Evolutionary conservation across 768 basidiomycete species (phyloP).

Genomic region (Tricholoma sp.): DNA sequence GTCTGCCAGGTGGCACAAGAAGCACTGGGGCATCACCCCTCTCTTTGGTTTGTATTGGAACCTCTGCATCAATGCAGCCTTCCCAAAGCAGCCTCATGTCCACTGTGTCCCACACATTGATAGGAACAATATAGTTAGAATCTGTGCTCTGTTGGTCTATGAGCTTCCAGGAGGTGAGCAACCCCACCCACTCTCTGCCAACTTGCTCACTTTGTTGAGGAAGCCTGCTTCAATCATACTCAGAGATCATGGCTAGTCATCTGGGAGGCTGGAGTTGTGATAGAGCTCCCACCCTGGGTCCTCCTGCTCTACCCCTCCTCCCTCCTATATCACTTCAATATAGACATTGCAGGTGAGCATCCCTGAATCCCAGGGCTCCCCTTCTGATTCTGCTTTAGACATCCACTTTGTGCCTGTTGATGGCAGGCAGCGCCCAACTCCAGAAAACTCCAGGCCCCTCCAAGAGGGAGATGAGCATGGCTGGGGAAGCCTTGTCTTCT

Average conservation of each 20-base stretch:
- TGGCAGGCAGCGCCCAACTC: not conserved
- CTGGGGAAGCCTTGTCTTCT: not conserved
- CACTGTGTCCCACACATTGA: conserved; percentile 23
- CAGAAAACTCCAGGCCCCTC: not conserved
- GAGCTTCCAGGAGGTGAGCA: conserved; percentile 7
- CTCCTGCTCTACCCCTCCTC: conserved; percentile 26
- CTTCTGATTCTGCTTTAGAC: not conserved
- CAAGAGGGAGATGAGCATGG: not conserved
- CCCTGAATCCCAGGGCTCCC: not conserved
- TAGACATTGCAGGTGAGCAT: conserved; percentile 22
- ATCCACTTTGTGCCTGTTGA: not conserved
- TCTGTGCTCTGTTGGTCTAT: conserved; percentile 24
- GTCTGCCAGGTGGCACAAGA: not conserved
- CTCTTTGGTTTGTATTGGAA: conserved; percentile 24
- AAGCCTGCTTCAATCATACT: conserved; percentile 16
- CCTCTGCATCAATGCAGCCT: conserved; percentile 21
- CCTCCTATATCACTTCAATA: conserved; percentile 28
- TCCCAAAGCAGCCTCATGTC: conserved; percentile 8
- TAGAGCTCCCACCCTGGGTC: conserved; percentile 29
- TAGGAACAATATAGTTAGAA: conserved; percentile 24
- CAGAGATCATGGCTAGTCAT: conserved; percentile 25
- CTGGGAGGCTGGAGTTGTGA: conserved; percentile 27
- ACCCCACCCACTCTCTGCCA: not conserved
- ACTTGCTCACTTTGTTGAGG: not conserved
- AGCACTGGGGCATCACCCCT: not conserved